Evolutionary conservation across 164 flowering plant genomes (phyloP).

Genomic region (Chimonanthus salicifolius): DNA sequence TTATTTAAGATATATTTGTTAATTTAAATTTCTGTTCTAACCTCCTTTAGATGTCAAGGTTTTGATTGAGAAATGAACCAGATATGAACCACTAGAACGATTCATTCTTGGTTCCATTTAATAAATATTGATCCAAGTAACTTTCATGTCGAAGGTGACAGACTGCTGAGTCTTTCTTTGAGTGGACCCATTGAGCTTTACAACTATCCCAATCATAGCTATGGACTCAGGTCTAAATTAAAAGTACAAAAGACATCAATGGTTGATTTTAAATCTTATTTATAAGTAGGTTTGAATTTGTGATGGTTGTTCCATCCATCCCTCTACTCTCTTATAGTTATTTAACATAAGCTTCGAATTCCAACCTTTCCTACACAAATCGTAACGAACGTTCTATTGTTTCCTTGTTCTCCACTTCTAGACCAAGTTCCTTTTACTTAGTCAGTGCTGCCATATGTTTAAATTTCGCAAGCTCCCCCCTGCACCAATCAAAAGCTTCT

Average conservation of each 20-base stretch:
- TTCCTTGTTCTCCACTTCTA: background rate
- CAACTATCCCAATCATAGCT: too few relatives aligned
- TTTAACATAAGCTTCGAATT: background rate
- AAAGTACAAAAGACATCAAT: background rate
- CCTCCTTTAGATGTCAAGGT: too few relatives aligned
- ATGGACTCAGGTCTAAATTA: background rate
- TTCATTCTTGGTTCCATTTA: slow-evolving; percentile 63
- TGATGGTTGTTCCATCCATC: slow-evolving; percentile 19
- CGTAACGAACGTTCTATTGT: background rate
- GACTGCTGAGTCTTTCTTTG: too few relatives aligned
- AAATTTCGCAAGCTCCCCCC: background rate
- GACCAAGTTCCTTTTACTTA: too few relatives aligned
- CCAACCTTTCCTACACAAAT: background rate
- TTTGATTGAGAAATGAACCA: too few relatives aligned
- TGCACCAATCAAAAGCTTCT: background rate
- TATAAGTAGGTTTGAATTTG: slow-evolving; percentile 6
- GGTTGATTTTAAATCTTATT: background rate
- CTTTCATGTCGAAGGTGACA: too few relatives aligned
- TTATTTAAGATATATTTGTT: too few relatives aligned
- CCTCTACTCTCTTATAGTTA: background rate
- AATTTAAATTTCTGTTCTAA: too few relatives aligned
- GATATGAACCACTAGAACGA: slow-evolving; percentile 13
- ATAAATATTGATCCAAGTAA: background rate
- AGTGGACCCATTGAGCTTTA: too few relatives aligned
- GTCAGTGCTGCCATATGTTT: background rate